Conservation (phyloP, 495 filamentous ascomycete genomes). For the Neurospora terricola region DNA sequence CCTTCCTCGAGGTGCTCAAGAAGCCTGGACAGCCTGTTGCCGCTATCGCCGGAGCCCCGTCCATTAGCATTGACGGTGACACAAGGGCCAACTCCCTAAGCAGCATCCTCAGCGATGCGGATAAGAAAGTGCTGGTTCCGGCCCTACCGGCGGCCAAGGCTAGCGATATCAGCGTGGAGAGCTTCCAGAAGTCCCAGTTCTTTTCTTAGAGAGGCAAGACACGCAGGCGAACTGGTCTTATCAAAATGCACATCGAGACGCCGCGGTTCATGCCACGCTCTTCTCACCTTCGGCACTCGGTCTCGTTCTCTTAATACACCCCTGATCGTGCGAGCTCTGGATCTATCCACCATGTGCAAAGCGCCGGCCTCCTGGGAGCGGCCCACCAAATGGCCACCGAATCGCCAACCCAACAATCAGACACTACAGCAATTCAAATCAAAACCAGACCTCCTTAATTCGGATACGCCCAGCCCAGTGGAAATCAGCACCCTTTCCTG, state of each 20-base stretch:
- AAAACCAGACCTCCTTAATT: not conserved
- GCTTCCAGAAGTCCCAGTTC: slow-evolving; percentile 85
- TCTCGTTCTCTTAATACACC: not conserved
- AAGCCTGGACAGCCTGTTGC: slow-evolving; percentile 37
- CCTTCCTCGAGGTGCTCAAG: slow-evolving; percentile 78
- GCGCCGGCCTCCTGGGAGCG: not conserved
- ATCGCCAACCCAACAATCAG: not conserved
- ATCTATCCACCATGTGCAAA: not conserved
- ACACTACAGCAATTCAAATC: not conserved
- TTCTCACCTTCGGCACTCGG: not conserved
- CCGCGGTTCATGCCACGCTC: not conserved
- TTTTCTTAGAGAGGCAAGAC: slow-evolving; percentile 43
- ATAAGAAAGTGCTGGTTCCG: slow-evolving; percentile 22
- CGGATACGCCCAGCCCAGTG: too few species aligned
- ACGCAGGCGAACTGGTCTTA: not conserved
- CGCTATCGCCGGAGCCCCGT: slow-evolving; percentile 47
- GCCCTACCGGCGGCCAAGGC: slow-evolving; percentile 48
- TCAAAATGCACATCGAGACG: not conserved
- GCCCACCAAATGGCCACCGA: not conserved
- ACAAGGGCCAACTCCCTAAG: slow-evolving; percentile 38
- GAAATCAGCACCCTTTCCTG: not conserved
- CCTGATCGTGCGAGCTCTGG: not conserved
- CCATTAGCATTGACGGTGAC: slow-evolving; percentile 24
- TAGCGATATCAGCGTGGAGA: slow-evolving; percentile 65
- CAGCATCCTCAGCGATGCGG: slow-evolving; percentile 28